A percentile compares a stretch with the other conserved stretches of the same genome.
These are phyloP conservation scores for Orbilia javanica DNA, from an alignment of 2,329 filamentous ascomycete species.

Conservation along the genomic window DNA sequence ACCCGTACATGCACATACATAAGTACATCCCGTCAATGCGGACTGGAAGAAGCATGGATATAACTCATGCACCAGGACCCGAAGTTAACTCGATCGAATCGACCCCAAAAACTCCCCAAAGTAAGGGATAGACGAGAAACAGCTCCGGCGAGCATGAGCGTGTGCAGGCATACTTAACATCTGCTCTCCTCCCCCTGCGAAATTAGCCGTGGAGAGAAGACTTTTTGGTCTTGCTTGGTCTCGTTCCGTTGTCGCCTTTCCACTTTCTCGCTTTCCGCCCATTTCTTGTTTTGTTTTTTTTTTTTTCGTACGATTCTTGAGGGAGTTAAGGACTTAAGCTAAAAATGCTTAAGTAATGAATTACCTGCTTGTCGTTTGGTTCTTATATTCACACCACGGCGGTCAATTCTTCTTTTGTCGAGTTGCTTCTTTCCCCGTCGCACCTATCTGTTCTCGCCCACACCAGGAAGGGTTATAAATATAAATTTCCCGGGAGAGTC, in stretches of 20 bases:
- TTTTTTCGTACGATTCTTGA: conserved; percentile 51
- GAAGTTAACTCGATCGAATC: conserved; percentile 21
- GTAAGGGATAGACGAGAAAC: conserved; percentile 18
- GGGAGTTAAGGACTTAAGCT: conserved; percentile 56
- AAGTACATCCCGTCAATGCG: not conserved
- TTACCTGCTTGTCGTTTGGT: conserved; percentile 28
- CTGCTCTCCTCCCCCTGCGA: not conserved
- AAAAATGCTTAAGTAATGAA: conserved; percentile 53
- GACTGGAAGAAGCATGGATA: not conserved
- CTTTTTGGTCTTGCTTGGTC: conserved; percentile 32
- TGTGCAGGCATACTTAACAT: conserved; percentile 5
- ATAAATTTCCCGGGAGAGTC: conserved; percentile 52
- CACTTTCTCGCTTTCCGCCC: conserved; percentile 6
- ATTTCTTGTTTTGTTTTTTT: conserved; percentile 36
- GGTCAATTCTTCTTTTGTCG: conserved; percentile 53
- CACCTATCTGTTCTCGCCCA: conserved; percentile 33
- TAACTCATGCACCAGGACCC: conserved; percentile 11
- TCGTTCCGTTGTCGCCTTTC: conserved; percentile 28
- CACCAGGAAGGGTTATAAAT: conserved; percentile 33
- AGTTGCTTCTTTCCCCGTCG: conserved; percentile 49
- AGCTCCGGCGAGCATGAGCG: conserved; percentile 1
- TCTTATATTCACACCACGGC: conserved; percentile 51
- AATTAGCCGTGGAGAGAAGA: conserved; percentile 46
- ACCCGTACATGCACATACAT: not conserved
- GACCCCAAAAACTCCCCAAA: conserved; percentile 2